Conservation (phyloP, 768 basidiomycete genomes). For the Lyophyllum decastes region DNA sequence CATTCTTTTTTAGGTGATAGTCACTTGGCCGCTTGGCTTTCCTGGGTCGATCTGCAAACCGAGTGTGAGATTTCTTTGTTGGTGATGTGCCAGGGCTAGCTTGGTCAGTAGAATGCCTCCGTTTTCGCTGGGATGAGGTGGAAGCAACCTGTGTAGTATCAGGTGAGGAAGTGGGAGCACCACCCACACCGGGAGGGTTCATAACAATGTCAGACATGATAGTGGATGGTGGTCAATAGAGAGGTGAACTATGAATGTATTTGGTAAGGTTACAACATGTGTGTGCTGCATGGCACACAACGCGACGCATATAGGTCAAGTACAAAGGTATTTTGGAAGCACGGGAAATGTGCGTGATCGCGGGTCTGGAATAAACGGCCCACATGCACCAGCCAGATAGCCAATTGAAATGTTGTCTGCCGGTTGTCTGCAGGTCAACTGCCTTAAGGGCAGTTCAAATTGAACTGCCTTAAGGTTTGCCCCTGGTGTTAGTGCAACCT, state of each 20-base stretch:
- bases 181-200: too few species aligned
- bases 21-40: conserved; percentile 15
- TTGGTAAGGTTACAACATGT: conserved; percentile 4
- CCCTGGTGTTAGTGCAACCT: background rate
- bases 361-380: background rate
- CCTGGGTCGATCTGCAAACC: background rate
- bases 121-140: background rate
- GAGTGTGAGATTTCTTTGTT: conserved; percentile 4
- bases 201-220: background rate
- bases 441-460: conserved; percentile 2
- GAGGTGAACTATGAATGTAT: background rate
- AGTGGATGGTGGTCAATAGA: background rate
- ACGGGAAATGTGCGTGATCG: background rate
- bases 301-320: background rate
- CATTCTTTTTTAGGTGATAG: conserved; percentile 9
- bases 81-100: background rate
- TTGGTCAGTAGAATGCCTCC: background rate
- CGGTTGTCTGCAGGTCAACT: background rate
- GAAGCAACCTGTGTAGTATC: too few species aligned
- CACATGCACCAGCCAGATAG: background rate
- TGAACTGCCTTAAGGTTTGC: conserved; percentile 4
- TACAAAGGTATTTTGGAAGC: background rate
- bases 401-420: background rate
- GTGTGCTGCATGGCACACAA: background rate
- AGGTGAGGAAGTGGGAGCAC: background rate